These are phyloP conservation scores for Macrophomina tecta DNA, from an alignment of 2,329 filamentous ascomycete species.

Conservation along the genomic window DNA sequence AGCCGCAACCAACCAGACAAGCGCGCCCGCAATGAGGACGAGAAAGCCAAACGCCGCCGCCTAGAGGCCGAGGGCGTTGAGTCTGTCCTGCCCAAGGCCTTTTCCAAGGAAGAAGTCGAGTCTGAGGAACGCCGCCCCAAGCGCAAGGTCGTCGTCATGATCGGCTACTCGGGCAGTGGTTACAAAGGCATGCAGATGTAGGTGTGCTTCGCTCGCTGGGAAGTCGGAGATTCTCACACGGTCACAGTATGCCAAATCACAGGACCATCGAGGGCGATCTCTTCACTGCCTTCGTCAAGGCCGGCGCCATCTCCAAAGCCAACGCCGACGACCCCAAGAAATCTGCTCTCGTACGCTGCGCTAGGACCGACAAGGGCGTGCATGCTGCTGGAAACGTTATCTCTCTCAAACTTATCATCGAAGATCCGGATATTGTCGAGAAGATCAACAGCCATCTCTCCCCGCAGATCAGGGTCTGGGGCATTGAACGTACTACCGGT, in stretches of 20 bases:
- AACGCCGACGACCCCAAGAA: conserved; percentile 98
- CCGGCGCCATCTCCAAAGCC: conserved; percentile 92
- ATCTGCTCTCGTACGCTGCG: conserved; percentile 90
- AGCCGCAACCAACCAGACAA: conserved; percentile 53
- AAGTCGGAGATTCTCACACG: background rate
- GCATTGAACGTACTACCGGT: conserved; percentile 85
- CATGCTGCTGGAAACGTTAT: conserved; percentile 96
- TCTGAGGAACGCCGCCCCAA: conserved; percentile 88
- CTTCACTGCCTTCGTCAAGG: conserved; percentile 88
- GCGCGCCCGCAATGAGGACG: conserved; percentile 50
- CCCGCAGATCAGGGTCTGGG: conserved; percentile 93
- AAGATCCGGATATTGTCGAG: conserved; percentile 83
- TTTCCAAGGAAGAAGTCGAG: conserved; percentile 82
- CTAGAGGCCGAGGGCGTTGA: conserved; percentile 42
- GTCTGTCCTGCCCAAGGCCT: conserved; percentile 63
- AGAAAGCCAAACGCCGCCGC: conserved; percentile 48
- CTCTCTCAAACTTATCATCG: conserved; percentile 92
- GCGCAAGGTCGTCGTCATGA: conserved; percentile 92
- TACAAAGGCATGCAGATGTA: conserved; percentile 96
- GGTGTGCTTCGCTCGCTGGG: conserved; percentile 26
- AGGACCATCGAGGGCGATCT: conserved; percentile 97
- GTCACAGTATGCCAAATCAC: conserved; percentile 41
- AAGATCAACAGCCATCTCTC: conserved; percentile 89
- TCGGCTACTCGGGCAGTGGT: conserved; percentile 94
- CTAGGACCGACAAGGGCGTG: conserved; percentile 95